Evolutionary conservation across 148 eudicot genomes (phyloP).

Genomic region (Nepenthes mirabilis): DNA sequence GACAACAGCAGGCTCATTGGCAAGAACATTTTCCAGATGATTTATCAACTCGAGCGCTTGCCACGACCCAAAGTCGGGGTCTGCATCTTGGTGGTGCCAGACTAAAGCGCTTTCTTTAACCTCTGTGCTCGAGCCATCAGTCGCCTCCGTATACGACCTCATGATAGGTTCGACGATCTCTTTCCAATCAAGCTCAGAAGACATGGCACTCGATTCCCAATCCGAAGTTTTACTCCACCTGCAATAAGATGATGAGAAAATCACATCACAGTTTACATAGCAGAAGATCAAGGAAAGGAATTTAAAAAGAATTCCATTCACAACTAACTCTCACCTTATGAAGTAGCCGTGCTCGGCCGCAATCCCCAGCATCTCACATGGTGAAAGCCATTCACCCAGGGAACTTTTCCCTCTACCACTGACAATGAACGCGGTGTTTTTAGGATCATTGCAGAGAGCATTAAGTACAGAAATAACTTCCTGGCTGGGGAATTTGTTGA

Average conservation of each 20-base stretch:
- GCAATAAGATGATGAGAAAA: constrained; percentile 6
- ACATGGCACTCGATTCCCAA: constrained; percentile 38
- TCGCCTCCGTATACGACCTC: constrained; percentile 62
- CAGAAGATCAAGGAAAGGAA: background rate
- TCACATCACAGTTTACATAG: background rate
- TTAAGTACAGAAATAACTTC: constrained; percentile 39
- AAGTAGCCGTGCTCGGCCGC: constrained; percentile 80
- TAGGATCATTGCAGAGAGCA: constrained; percentile 48
- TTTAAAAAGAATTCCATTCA: no score
- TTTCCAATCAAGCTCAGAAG: constrained; percentile 62
- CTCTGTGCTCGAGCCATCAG: constrained; percentile 76
- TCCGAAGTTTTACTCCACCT: constrained; percentile 47
- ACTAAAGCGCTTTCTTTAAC: constrained; percentile 69
- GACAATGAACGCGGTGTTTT: constrained; percentile 53
- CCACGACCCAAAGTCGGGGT: constrained; percentile 76
- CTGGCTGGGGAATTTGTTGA: constrained; percentile 38
- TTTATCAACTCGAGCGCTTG: constrained; percentile 72
- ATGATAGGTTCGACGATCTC: constrained; percentile 72
- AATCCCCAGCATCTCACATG: constrained; percentile 49
- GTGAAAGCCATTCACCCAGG: constrained; percentile 58
- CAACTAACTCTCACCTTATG: constrained; percentile 23
- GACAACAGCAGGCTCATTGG: constrained; percentile 73
- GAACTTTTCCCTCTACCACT: constrained; percentile 57
- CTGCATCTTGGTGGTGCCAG: constrained; percentile 87
- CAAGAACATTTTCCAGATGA: constrained; percentile 74